A percentile compares a stretch with the other conserved stretches of the same genome.
These are phyloP conservation scores for Agapanthus africanus DNA, from an alignment of 106 monocot species.

Conservation along the genomic window DNA sequence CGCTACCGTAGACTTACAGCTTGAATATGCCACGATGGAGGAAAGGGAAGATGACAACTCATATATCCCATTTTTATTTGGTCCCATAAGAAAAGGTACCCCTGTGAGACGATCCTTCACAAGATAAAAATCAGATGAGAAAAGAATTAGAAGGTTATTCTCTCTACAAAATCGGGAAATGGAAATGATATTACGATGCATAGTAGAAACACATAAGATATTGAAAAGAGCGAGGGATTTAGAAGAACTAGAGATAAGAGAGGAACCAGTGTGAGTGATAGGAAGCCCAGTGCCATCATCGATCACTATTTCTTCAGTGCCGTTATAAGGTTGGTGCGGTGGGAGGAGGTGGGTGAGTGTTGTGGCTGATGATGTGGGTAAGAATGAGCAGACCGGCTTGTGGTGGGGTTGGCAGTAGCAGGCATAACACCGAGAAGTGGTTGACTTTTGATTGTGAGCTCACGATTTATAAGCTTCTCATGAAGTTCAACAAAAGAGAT, in stretches of 20 bases:
- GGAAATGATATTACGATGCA: not conserved
- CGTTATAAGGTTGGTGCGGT: not conserved
- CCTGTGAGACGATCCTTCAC: not conserved
- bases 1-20: too few species aligned
- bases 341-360: not conserved
- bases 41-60: not conserved
- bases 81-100: not conserved
- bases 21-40: not conserved
- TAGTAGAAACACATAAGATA: not conserved
- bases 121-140: not conserved
- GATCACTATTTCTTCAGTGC: not conserved
- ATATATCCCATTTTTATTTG: not conserved
- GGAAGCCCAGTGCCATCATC: not conserved
- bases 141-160: not conserved
- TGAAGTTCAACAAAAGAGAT: constrained; percentile 2
- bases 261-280: constrained; percentile 2
- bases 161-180: constrained; percentile 2
- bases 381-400: not conserved
- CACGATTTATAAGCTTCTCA: not conserved
- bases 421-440: not conserved
- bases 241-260: not conserved
- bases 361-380: not conserved
- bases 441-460: not conserved
- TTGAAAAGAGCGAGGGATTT: not conserved
- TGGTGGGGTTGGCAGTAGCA: not conserved